Evolutionary conservation across 2,329 filamentous ascomycete genomes (phyloP), one percentile per base, ranked within the genome.

Genomic region (Cryoendolithus antarcticus): DNA sequence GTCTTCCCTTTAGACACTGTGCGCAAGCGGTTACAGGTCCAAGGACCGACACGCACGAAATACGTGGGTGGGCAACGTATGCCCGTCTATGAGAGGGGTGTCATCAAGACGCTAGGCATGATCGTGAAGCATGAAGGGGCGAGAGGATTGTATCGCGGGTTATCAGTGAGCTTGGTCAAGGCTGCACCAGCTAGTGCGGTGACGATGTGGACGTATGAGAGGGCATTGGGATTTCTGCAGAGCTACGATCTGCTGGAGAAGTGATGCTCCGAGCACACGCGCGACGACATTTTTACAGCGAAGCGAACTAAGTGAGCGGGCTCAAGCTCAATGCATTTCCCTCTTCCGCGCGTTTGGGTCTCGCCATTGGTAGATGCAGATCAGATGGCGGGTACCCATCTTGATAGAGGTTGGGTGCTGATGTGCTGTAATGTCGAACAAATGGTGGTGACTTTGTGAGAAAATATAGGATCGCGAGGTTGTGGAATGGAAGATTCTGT

Each of bases 1-100:
- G 85, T 95, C 8, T 98, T 96, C 51, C 91, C 91, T 10, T 70
- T 98, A 15, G 91, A 98, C 58, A 76, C 94, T 24, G 85, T 95
- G 29, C 70, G 91, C 48, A 98, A 96, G 67, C 72, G 91, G 34
- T 72, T 98, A 48, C 91, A 98, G 63, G 86, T 98, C 3, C 91
- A 98, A 60, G 91, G 91, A 0, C 91, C 91, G 1, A 93, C 82
- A 44, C 70, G 88, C 45, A 64, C 63, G 30, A 70, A 70, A 47
- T 98, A 95, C 58, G 77, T 89, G 10, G 56, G 55, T 32, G 54
- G 54, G 2, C 82, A 93, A 61, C 74, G 76, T 52, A 94, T 96
- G 7, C 91, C 91, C 1, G 77, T 82, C 49, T 96, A 95, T 55
- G 68, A 65, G 4, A 70, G 69, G 9, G 75, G 78, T 3, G 76